Base-by-base conservation (phyloP, 108 stramenopile genomes). In the Conticribra guillardii region DNA sequence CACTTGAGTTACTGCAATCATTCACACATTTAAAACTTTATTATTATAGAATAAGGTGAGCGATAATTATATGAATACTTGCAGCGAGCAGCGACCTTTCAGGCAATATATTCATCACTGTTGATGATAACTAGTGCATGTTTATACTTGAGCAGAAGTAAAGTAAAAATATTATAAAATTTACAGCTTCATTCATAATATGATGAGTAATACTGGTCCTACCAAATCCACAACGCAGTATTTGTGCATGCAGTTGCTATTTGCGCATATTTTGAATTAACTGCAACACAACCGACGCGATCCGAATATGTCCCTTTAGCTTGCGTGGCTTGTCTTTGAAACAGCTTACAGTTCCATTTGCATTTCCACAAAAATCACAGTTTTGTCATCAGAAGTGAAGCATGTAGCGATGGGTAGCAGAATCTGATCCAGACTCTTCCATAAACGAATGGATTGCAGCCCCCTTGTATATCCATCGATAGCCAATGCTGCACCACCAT, bases 381-480 rank as follows among this genome's bases (percentile, higher is more conserved):
- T 79, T 49, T 81, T 49, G 47, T 89, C 90, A 58, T 94, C 93
- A 0, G 85, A 54, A 27, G 89, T 84, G 41, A 91, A 94, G 33
- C 90, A 91, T 23, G 82, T 80, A 0, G 83, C 79, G n/a, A 71
- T 75, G 9, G 80, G 68, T 9, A 22, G 48, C 23, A n/a, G n/a
- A 41, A 31, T 52, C 49, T 23, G 31, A 41, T 19, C 52, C 64
- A 46, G 71, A 58, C 55, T 84, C 79, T 11, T 50, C 48, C 33
- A 68, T 54, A 64, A 91, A 89, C 0, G 86, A 76, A 21, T 82
- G 75, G 50, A 85, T 74, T 32, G 91, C 73, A 1, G 86, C 88
- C 18, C 87, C 87, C 49, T 91, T n/a, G n/a, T 86, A 52, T 84
- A 94, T 1, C 93, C 93, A 79, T 94, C 93, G 28, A 91, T 31